Conservation (phyloP, 352 stramenopile species). For the Globisporangium takayamanum region DNA sequence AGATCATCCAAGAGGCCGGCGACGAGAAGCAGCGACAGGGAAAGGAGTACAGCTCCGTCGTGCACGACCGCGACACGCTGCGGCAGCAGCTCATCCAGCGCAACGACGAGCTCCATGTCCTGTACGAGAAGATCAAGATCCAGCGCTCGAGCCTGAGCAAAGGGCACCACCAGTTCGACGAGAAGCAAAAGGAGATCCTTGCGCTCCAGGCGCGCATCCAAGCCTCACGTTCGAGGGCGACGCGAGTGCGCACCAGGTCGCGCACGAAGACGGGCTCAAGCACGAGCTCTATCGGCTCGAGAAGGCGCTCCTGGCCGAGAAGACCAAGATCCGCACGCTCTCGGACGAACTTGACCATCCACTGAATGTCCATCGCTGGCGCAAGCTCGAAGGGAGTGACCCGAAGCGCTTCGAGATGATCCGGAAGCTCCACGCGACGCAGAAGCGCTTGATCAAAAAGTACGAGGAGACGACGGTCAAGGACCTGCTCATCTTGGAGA, state of each 20-base stretch:
- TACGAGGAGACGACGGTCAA: slow-evolving; percentile 65
- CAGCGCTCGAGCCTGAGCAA: slow-evolving; percentile 83
- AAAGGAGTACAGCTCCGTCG: slow-evolving; percentile 80
- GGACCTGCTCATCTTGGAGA: slow-evolving; percentile 70
- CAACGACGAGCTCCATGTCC: slow-evolving; percentile 71
- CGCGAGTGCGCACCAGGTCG: slow-evolving; percentile 58
- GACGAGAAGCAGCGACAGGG: slow-evolving; percentile 82
- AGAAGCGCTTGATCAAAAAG: slow-evolving; percentile 82
- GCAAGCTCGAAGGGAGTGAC: slow-evolving; percentile 85
- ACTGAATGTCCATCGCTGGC: slow-evolving; percentile 90
- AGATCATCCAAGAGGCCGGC: slow-evolving; percentile 90
- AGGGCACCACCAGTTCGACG: slow-evolving; percentile 69
- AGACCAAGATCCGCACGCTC: slow-evolving; percentile 84
- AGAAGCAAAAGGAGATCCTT: slow-evolving; percentile 50
- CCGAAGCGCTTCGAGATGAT: slow-evolving; percentile 87
- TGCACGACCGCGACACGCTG: slow-evolving; percentile 85
- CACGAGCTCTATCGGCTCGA: slow-evolving; percentile 58
- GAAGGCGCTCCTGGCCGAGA: slow-evolving; percentile 72
- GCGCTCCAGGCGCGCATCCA: slow-evolving; percentile 57
- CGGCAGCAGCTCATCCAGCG: slow-evolving; percentile 84
- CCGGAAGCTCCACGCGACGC: slow-evolving; percentile 80
- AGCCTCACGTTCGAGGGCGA: slow-evolving; percentile 46
- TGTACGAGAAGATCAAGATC: slow-evolving; percentile 93
- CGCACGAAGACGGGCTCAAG: slow-evolving; percentile 52
- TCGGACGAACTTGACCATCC: slow-evolving; percentile 88